Base-by-base conservation (phyloP, 805 yeast species). In the Priceomyces haplophilus region DNA sequence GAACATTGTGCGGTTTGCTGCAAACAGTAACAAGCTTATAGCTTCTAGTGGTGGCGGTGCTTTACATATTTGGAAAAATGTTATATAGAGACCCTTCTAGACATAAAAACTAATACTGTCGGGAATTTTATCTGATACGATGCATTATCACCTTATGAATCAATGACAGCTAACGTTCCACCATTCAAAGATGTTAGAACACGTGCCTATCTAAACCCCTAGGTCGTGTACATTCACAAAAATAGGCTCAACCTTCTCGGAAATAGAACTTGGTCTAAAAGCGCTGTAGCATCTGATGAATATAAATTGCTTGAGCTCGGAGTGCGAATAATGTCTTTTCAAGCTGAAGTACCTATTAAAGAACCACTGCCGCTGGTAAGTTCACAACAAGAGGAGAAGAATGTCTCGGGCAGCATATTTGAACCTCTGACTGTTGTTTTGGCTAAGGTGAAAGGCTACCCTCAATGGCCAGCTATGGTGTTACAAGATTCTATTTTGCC, bases 401-500 rank as follows among this genome's bases (percentile, higher is more conserved):
- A 34, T 17, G 11, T 30, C 15, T 21, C 17, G 19, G 30, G 17
- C 13, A 17, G 8, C 23, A 7, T 33, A 4, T 41, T 41, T 25
- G 24, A 19, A 12, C 58, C 59, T 16, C 48, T 40, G 16, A 36
- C 55, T 7, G 39, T 56, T 17, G 67, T 88, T 0, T 69, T 88
- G 18, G 93, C 93, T 6, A 88, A 88, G 61, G 80, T 88, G 37
- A 88, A 86, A 55, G 95, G 95, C 7, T 88, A 81, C 57, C 86
- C 95, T 2, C 84, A 90, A 33, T 88, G 96, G 96, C 96, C 96
- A 0, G 89, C 90, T 2, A 82, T 87, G 80, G 80, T 86, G 3
- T 74, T 87, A 3, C 83, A 82, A 1, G 76, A 68, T 45, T 71
- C 73, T 13, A 61, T 78, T 6, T 69, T 87, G 4, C 93, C 95